Evolutionary conservation across 1,284 basidiomycete genomes (phyloP).

Genomic region (Ceratorhiza oryzae-sativae): DNA sequence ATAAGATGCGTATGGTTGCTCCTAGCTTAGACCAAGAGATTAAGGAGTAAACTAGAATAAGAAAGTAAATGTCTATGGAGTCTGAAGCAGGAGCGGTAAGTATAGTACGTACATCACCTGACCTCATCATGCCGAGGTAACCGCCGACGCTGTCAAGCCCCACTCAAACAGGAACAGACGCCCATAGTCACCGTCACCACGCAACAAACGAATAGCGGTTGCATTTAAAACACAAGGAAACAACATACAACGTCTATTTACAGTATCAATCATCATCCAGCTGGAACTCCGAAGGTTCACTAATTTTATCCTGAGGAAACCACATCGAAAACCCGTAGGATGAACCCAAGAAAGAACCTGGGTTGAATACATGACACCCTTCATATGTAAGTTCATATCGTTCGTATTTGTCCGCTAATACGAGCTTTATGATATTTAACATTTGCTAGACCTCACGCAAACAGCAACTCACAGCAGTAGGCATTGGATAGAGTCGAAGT

Average conservation of each 20-base stretch:
- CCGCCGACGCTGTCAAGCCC: not conserved
- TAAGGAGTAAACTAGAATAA: constrained; percentile 4
- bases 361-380: constrained; percentile 98
- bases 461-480: constrained; percentile 75
- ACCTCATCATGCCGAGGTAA: constrained; percentile 1
- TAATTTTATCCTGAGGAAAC: constrained; percentile 76
- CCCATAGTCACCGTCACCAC: not conserved
- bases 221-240: not conserved
- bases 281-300: constrained; percentile 64
- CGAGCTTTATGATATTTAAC: constrained; percentile 61
- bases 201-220: too few species aligned
- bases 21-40: not conserved
- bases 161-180: not conserved
- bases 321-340: constrained; percentile 88
- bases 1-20: not conserved
- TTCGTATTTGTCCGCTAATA: constrained; percentile 98
- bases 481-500: constrained; percentile 92
- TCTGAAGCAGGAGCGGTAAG: not conserved
- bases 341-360: constrained; percentile 84
- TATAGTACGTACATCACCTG: constrained; percentile 16
- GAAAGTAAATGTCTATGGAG: not conserved
- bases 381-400: constrained; percentile 97
- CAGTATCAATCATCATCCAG: constrained; percentile 34
- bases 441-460: constrained; percentile 14
- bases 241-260: not conserved